phyloP scores from a whole-genome alignment of 176 grass and related monocot species.

The Calamus simplicifolius region DNA sequence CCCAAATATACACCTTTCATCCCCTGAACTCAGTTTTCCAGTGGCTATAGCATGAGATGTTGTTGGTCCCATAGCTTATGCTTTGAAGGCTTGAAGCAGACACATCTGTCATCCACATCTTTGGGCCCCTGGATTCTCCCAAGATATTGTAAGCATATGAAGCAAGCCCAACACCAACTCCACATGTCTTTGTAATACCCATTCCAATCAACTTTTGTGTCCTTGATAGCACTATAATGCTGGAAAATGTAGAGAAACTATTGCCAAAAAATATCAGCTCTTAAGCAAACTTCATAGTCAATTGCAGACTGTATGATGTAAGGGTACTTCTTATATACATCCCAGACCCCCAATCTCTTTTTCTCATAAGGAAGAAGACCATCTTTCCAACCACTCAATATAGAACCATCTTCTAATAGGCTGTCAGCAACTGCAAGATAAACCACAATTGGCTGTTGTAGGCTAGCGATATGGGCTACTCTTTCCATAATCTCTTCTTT shows the following conservation, averaged over 20 bases:
- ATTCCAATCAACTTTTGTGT: constrained; percentile 60
- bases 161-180: constrained; percentile 30
- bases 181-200: constrained; percentile 59
- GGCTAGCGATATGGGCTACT: constrained; percentile 68
- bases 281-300: constrained; percentile 88
- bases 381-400: constrained; percentile 89
- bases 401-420: constrained; percentile 79
- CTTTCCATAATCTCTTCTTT: constrained; percentile 88
- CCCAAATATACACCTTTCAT: no score
- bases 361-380: constrained; percentile 85
- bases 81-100: constrained; percentile 52
- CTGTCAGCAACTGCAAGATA: constrained; percentile 95
- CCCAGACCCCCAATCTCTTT: constrained; percentile 73
- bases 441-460: constrained; percentile 56
- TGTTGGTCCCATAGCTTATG: constrained; percentile 81
- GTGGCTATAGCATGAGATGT: constrained; percentile 59
- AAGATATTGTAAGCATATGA: constrained; percentile 87
- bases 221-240: constrained; percentile 72
- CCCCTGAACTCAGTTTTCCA: background rate
- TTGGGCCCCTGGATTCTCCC: constrained; percentile 40
- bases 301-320: constrained; percentile 97
- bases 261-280: constrained; percentile 90
- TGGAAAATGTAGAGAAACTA: constrained; percentile 97
- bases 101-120: constrained; percentile 91
- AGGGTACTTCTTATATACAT: constrained; percentile 61